phyloP scores from a whole-genome alignment of 192 early-diverging fungal species.

The Backusella sp. region DNA sequence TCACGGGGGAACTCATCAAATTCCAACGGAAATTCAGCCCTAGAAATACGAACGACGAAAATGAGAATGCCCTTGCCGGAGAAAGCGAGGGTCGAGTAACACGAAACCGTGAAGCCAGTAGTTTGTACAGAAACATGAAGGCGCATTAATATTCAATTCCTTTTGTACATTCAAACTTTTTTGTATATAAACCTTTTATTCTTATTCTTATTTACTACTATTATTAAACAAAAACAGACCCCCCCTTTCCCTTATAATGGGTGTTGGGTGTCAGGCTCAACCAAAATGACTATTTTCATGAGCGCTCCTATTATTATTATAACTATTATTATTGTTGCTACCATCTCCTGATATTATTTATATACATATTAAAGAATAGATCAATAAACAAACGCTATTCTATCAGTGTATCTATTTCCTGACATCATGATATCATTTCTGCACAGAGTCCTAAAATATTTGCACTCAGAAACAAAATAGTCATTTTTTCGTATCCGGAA shows the following conservation, averaged over 20 bases:
- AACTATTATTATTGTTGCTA: not conserved
- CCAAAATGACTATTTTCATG: too few species aligned
- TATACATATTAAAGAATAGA: too few species aligned
- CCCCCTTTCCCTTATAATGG: too few species aligned
- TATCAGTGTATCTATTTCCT: too few species aligned
- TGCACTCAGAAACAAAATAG: not conserved
- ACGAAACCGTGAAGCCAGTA: conserved; percentile 14
- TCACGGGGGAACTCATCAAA: conserved; percentile 50
- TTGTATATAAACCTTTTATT: conserved; percentile 19
- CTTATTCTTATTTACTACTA: not conserved
- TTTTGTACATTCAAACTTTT: not conserved
- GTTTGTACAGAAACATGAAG: conserved; percentile 7
- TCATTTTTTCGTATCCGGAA: not conserved
- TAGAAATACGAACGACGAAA: not conserved
- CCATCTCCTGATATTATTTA: too few species aligned
- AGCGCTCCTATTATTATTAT: not conserved
- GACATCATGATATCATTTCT: too few species aligned
- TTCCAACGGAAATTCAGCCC: conserved; percentile 48
- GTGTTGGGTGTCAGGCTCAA: too few species aligned
- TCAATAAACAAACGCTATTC: too few species aligned
- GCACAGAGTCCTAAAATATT: not conserved
- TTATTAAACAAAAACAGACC: not conserved
- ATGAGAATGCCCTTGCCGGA: too few species aligned
- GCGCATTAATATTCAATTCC: not conserved
- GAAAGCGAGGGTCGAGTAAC: conserved; percentile 12